A percentile compares a stretch with the other conserved stretches of the same genome.
phyloP scores from a whole-genome alignment of 371 early-diverging fungal species.

The Thermomucor indicae-seudaticae region DNA sequence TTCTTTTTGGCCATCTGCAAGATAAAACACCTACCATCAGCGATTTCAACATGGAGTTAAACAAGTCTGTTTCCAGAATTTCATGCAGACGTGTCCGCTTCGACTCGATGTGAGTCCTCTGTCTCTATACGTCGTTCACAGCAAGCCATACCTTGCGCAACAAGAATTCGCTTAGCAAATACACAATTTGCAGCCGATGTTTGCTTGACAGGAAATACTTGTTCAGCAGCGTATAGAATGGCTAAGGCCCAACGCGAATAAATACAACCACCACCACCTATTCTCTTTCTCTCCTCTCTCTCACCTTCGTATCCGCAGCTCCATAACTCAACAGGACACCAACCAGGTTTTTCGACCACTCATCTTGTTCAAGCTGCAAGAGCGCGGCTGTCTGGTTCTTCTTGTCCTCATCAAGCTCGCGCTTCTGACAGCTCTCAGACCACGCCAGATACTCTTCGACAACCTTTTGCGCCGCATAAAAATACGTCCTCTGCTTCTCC shows the following conservation, averaged over 20 bases:
- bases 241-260: too few relatives aligned
- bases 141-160: slow-evolving; percentile 40
- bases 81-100: slow-evolving; percentile 59
- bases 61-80: slow-evolving; percentile 55
- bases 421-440: slow-evolving; percentile 23
- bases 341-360: slow-evolving; percentile 40
- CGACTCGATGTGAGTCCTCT: not conserved
- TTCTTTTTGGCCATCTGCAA: not conserved
- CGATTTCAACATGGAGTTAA: slow-evolving; percentile 52
- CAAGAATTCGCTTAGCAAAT: slow-evolving; percentile 54
- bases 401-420: slow-evolving; percentile 13
- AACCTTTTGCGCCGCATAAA: slow-evolving; percentile 21
- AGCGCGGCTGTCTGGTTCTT: slow-evolving; percentile 26
- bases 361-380: slow-evolving; percentile 39
- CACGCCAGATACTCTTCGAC: slow-evolving; percentile 32
- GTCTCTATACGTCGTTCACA: not conserved
- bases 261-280: too few relatives aligned
- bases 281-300: not conserved
- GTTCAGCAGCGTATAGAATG: slow-evolving; percentile 51
- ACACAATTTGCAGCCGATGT: slow-evolving; percentile 52
- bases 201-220: slow-evolving; percentile 50
- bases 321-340: slow-evolving; percentile 30
- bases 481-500: slow-evolving; percentile 11
- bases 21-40: slow-evolving; percentile 42
- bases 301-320: slow-evolving; percentile 43